These are phyloP conservation scores for Carnegiea gigantea DNA, from an alignment of 179 eudicot species.

Conservation along the genomic window DNA sequence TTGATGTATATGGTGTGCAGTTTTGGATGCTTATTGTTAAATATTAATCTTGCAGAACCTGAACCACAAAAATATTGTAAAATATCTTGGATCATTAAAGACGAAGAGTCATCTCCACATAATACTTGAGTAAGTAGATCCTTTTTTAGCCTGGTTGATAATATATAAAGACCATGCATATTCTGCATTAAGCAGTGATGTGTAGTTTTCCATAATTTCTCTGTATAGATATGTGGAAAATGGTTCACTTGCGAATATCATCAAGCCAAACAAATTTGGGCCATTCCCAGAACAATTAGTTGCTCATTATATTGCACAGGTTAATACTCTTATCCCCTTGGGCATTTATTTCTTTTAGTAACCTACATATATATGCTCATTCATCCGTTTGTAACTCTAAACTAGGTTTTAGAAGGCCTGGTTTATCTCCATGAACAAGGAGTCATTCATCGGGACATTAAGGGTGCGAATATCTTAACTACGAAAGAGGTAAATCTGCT, in stretches of 20 bases:
- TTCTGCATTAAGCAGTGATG: slow-evolving; percentile 12
- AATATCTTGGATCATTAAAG: slow-evolving; percentile 95
- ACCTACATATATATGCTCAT: slow-evolving; percentile 4
- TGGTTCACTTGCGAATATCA: slow-evolving; percentile 97
- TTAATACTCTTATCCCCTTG: slow-evolving; percentile 27
- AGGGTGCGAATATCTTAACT: slow-evolving; percentile 96
- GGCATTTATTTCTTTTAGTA: not conserved
- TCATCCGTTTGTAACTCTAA: slow-evolving; percentile 3
- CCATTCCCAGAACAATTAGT: slow-evolving; percentile 98
- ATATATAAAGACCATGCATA: not conserved
- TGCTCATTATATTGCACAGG: slow-evolving; percentile 98
- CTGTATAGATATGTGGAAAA: slow-evolving; percentile 87
- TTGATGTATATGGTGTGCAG: not conserved
- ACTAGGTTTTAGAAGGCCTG: slow-evolving; percentile 92
- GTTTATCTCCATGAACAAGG: slow-evolving; percentile 99
- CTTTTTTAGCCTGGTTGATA: slow-evolving; percentile 2
- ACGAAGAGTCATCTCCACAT: slow-evolving; percentile 94
- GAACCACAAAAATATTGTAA: slow-evolving; percentile 98
- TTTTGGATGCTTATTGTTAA: slow-evolving; percentile 12
- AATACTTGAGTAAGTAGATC: slow-evolving; percentile 84
- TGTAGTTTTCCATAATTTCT: slow-evolving; percentile 20
- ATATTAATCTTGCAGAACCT: slow-evolving; percentile 62
- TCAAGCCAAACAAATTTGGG: slow-evolving; percentile 98
- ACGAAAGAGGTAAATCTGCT: slow-evolving; percentile 79
- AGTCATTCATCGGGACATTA: slow-evolving; percentile 99